Conservation (phyloP, 441 rosid genomes). For the Aquilaria agallochum region DNA sequence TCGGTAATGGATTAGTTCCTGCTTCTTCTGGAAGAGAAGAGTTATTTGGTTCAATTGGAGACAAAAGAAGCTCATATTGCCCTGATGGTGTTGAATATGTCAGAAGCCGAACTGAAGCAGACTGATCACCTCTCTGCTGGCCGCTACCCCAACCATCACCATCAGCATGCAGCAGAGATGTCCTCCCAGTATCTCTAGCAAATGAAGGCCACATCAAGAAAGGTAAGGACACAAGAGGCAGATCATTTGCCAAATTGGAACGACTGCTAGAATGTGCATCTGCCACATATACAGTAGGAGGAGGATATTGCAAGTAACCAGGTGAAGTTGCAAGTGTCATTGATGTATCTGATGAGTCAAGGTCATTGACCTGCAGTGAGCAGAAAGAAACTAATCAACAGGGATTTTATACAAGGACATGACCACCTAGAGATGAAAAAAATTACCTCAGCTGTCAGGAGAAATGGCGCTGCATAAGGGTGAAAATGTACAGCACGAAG, state of each 20-base stretch:
- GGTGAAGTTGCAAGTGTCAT: slow-evolving; percentile 88
- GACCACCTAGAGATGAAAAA: slow-evolving; percentile 16
- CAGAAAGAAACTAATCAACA: slow-evolving; percentile 24
- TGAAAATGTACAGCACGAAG: slow-evolving; percentile 98
- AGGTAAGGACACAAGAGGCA: slow-evolving; percentile 68
- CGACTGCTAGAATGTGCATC: slow-evolving; percentile 55
- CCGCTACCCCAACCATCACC: slow-evolving; percentile 42
- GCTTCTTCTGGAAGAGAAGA: slow-evolving; percentile 43
- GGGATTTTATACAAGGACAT: slow-evolving; percentile 17
- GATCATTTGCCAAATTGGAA: slow-evolving; percentile 58
- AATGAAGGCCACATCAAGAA: slow-evolving; percentile 56
- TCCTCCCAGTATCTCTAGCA: slow-evolving; percentile 54
- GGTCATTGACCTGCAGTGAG: slow-evolving; percentile 93
- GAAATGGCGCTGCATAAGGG: slow-evolving; percentile 90
- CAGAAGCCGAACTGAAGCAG: slow-evolving; percentile 46
- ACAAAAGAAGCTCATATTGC: slow-evolving; percentile 45
- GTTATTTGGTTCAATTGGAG: slow-evolving; percentile 42
- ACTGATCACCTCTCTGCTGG: slow-evolving; percentile 36
- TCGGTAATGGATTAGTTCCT: slow-evolving; percentile 27
- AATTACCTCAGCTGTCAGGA: slow-evolving; percentile 92
- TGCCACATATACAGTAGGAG: slow-evolving; percentile 71
- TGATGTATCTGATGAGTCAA: slow-evolving; percentile 85
- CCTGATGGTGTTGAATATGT: slow-evolving; percentile 47
- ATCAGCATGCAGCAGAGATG: slow-evolving; percentile 38
- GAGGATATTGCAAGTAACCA: slow-evolving; percentile 82